Percentiles rank a stretch among this genome's conserved stretches.
Conservation (phyloP, 2,329 filamentous ascomycete species). For the Neopestalotiopsis sp. region DNA sequence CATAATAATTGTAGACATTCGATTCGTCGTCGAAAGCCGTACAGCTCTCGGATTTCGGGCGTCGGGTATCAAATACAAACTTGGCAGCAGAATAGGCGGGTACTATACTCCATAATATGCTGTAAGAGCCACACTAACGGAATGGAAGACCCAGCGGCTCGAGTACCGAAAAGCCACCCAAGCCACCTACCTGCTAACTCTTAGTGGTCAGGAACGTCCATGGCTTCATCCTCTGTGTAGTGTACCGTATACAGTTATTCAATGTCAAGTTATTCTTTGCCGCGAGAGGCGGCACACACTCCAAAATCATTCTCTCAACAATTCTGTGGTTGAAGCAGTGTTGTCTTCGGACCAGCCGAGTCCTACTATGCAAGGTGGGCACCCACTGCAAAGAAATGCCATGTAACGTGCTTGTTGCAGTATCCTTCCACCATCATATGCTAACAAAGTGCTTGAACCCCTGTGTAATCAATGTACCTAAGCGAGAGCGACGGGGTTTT, state of each 20-base stretch:
- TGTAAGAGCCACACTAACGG: neutral
- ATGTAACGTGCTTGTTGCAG: neutral
- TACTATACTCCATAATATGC: neutral
- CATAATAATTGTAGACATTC: neutral
- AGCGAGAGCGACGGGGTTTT: neutral
- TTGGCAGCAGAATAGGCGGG: slow-evolving; percentile 1
- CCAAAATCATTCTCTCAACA: neutral
- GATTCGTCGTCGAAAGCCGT: neutral
- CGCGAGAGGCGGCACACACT: neutral
- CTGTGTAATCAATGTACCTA: neutral
- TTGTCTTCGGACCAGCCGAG: too few species aligned
- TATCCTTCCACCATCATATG: neutral
- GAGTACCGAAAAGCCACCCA: neutral
- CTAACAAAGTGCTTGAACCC: neutral
- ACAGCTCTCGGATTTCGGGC: neutral
- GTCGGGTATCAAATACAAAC: neutral
- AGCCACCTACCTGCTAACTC: neutral
- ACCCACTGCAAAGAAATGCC: neutral
- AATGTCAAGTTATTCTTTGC: neutral
- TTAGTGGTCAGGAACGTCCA: neutral
- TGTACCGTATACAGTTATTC: neutral
- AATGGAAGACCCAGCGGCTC: neutral
- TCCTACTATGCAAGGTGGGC: neutral
- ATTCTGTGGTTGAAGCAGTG: too few species aligned
- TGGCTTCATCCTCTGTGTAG: neutral